Conservation (phyloP, 2,329 filamentous ascomycete genomes). For the Microdochium trichocladiopsis region DNA sequence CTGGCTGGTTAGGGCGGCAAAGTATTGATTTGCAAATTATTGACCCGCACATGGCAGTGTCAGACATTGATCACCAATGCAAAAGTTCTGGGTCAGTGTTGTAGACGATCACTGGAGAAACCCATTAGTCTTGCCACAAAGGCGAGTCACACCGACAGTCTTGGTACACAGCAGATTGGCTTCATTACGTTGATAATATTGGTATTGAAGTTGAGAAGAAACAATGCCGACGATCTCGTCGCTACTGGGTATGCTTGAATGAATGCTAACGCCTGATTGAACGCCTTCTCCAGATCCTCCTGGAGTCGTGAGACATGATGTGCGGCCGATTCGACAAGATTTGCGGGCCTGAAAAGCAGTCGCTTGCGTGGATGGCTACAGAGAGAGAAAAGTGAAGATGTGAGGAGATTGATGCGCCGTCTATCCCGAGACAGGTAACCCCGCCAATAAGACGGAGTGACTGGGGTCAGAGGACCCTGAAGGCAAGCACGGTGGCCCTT, state of each 20-base stretch:
- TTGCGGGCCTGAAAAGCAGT: neutral
- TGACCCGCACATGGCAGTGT: neutral
- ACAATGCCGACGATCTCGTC: neutral
- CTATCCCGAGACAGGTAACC: neutral
- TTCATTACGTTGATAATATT: neutral
- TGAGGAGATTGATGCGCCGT: neutral
- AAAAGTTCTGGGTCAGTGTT: neutral
- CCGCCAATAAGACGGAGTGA: neutral
- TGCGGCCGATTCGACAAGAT: neutral
- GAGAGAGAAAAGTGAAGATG: neutral
- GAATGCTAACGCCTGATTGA: neutral
- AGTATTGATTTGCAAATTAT: no score
- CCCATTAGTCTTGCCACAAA: neutral
- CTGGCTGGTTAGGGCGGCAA: no score
- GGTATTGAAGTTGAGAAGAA: neutral
- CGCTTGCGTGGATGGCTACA: neutral
- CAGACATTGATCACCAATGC: neutral
- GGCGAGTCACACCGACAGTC: neutral
- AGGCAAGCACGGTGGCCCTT: neutral
- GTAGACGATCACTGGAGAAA: neutral
- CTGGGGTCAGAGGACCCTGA: neutral
- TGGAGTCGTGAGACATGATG: neutral
- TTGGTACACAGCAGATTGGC: neutral
- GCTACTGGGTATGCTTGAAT: neutral
- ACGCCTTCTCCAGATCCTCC: neutral